phyloP scores from a whole-genome alignment of 2,329 filamentous ascomycete genomes.

The Sclerotiophoma versabilis region DNA sequence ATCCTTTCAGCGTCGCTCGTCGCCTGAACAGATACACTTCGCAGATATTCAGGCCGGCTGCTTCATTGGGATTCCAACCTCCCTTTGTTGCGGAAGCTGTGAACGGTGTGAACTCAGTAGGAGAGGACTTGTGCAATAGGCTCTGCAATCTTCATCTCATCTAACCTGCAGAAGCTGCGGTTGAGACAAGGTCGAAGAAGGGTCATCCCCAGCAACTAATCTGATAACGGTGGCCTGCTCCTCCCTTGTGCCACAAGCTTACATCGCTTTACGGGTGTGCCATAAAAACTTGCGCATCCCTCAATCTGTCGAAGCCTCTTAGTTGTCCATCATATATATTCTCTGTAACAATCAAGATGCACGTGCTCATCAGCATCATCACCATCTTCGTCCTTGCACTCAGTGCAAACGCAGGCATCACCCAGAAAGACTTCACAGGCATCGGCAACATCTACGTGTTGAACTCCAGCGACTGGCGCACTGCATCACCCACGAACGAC shows the following conservation, averaged over 20 bases:
- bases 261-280: background rate
- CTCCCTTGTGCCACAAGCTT: conserved; percentile 7
- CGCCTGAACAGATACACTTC: conserved; percentile 1
- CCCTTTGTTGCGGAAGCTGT: background rate
- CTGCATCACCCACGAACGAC: conserved; percentile 26
- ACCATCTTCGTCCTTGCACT: conserved; percentile 16
- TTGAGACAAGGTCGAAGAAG: background rate
- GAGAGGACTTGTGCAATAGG: background rate
- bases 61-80: conserved; percentile 5
- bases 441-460: conserved; percentile 41
- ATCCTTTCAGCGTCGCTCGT: conserved; percentile 8
- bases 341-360: conserved; percentile 4
- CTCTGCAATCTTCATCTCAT: background rate
- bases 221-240: conserved; percentile 9
- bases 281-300: conserved; percentile 2
- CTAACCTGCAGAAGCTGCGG: background rate
- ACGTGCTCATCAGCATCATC: conserved; percentile 17
- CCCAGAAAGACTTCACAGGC: conserved; percentile 40
- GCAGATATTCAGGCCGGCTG: background rate
- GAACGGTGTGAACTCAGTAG: background rate
- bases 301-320: background rate
- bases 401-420: conserved; percentile 24
- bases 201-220: background rate
- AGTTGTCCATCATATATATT: background rate
- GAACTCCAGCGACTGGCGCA: conserved; percentile 36